Base-by-base conservation (phyloP, 495 filamentous ascomycete species). In the Daldinia decipiens region DNA sequence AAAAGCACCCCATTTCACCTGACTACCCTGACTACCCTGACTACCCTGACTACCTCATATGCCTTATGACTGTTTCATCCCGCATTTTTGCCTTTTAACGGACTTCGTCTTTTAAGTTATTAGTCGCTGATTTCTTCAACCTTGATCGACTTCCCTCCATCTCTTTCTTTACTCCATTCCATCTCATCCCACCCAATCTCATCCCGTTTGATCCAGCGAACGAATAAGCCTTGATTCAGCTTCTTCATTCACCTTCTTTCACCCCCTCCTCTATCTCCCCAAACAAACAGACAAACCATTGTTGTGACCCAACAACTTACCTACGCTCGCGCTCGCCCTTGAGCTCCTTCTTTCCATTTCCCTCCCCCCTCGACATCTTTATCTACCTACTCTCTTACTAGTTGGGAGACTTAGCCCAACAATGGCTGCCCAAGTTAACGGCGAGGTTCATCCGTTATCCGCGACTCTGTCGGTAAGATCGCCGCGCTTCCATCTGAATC, bases 401-500 rank as follows among this genome's bases (percentile, higher is more conserved):
- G 13, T 15, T 34, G 27, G 38, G 15, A 52, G 47, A 40, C 47
- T 40, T 12, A 43, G 45, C 53, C 29, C 34, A 54, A 74, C 77
- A 53, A 83, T 83, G 81, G 74, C 80, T 70, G 67, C 75, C 21
- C 79, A 82, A 72, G 87, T 91, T 61, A 93, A 93, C 84, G 91
- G 91, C 81, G 89, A 90, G 62, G 81, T 78, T 13, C 70, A 84
- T 74, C 80, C 84, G 38, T 83, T 87, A 68, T 92, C 88, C 57
- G 87, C 90, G 64, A 91, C 90, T 80, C 69, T 92, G 57, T 83
- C 87, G 50, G 90, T 92, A 85, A 74, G 89, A 45, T 61, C 27
- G 8, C 68, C 29, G 68, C 38, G 57, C 39, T n/a, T 69, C n/a
- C 36, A 59, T 62, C 9, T 29, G n/a, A 52, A 59, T 17, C 29